These are phyloP conservation scores for Penicillium steckii DNA, from an alignment of 495 filamentous ascomycete genomes.

Conservation along the genomic window DNA sequence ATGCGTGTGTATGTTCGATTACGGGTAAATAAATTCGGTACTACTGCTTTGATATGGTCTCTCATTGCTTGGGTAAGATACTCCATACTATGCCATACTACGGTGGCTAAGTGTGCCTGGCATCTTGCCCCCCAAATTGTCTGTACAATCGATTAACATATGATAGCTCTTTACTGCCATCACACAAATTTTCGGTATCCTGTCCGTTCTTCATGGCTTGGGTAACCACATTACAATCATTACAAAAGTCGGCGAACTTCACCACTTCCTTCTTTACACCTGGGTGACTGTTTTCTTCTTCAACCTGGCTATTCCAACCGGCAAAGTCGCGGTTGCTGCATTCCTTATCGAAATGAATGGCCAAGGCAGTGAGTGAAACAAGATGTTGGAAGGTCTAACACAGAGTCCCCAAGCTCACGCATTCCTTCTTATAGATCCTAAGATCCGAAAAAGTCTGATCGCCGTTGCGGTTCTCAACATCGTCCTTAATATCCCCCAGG, in stretches of 20 bases:
- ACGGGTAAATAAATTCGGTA: conserved; percentile 22
- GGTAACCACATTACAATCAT: conserved; percentile 22
- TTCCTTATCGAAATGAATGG: conserved; percentile 23
- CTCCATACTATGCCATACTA: neutral
- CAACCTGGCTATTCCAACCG: conserved; percentile 20
- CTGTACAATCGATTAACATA: too few relatives aligned
- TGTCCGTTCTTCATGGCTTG: conserved; percentile 18
- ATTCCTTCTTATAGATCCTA: conserved; percentile 15
- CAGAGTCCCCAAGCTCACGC: neutral
- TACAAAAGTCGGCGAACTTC: conserved; percentile 13
- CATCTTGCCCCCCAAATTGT: too few relatives aligned
- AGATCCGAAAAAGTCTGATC: conserved; percentile 22
- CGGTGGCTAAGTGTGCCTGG: too few relatives aligned
- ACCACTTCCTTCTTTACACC: conserved; percentile 19
- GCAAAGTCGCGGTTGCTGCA: conserved; percentile 20
- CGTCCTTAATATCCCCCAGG: conserved; percentile 23
- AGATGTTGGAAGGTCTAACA: neutral
- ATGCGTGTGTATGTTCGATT: conserved; percentile 21
- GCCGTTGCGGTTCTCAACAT: conserved; percentile 23
- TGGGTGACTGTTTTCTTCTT: conserved; percentile 25
- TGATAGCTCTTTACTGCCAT: conserved; percentile 15
- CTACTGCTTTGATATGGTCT: conserved; percentile 15
- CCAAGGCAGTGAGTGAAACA: conserved; percentile 14
- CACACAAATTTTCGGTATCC: conserved; percentile 18
- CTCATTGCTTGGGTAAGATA: conserved; percentile 18